phyloP scores from a whole-genome alignment of 1,284 basidiomycete species.

The Heterobasidion occidentale region DNA sequence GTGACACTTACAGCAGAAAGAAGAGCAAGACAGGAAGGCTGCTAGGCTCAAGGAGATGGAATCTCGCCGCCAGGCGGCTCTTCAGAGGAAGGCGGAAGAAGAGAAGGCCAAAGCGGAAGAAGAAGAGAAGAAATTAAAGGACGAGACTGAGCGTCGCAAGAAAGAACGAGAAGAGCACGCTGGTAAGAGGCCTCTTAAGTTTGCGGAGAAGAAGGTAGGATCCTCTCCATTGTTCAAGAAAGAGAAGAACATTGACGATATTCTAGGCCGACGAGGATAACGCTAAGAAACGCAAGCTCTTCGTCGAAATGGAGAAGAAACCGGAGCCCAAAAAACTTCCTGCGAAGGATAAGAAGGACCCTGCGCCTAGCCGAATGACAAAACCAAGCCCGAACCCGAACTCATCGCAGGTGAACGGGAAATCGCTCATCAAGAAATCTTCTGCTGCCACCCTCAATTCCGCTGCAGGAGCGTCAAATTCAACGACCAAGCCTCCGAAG shows the following conservation, averaged over 20 bases:
- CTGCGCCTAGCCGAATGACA: constrained; percentile 25
- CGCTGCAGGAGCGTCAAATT: constrained; percentile 9
- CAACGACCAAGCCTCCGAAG: constrained; percentile 6
- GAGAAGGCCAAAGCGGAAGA: constrained; percentile 58
- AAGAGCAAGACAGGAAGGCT: constrained; percentile 74
- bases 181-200: constrained; percentile 50
- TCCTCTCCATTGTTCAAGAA: neutral
- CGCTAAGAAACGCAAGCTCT: constrained; percentile 62
- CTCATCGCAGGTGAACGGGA: constrained; percentile 18
- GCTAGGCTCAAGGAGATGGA: constrained; percentile 74
- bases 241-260: neutral
- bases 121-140: constrained; percentile 62
- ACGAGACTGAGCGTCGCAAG: constrained; percentile 64
- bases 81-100: constrained; percentile 74
- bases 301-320: constrained; percentile 49
- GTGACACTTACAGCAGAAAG: constrained; percentile 69
- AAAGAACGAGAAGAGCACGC: constrained; percentile 69
- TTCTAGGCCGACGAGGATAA: constrained; percentile 48
- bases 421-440: constrained; percentile 14
- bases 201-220: constrained; percentile 49
- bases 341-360: constrained; percentile 35
- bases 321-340: constrained; percentile 47
- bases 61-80: constrained; percentile 58
- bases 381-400: constrained; percentile 19
- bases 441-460: constrained; percentile 5